phyloP scores from a whole-genome alignment of 768 basidiomycete genomes.

The Xerocomus spinulosus region DNA sequence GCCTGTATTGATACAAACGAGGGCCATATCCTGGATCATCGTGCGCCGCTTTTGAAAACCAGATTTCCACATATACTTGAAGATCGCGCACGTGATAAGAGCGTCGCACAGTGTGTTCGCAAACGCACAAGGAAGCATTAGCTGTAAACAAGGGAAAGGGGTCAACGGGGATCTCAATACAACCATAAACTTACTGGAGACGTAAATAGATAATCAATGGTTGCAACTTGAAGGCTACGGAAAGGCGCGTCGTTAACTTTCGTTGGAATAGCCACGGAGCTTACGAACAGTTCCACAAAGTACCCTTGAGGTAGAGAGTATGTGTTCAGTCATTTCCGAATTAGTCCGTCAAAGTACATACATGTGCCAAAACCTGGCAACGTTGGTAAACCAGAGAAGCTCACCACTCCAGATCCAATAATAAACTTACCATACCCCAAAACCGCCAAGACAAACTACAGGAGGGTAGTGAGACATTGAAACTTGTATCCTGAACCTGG shows the following conservation, averaged over 20 bases:
- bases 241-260: background rate
- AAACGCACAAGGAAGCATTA: background rate
- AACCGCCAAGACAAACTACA: background rate
- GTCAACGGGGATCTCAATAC: background rate
- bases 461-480: background rate
- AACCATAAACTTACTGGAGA: constrained; percentile 3
- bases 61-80: constrained; percentile 19
- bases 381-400: background rate
- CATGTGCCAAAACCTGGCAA: constrained; percentile 7
- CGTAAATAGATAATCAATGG: background rate
- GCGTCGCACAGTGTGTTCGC: background rate
- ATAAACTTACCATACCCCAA: constrained; percentile 2
- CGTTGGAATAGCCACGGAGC: background rate
- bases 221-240: background rate
- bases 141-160: background rate
- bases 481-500: background rate
- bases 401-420: background rate
- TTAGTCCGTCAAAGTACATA: background rate
- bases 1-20: constrained; percentile 13
- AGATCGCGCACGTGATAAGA: constrained; percentile 1
- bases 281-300: constrained; percentile 1
- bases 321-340: background rate
- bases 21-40: constrained; percentile 6
- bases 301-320: background rate
- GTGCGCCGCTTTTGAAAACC: constrained; percentile 9